These are phyloP conservation scores for Monosporascus sp. DNA, from an alignment of 2,329 filamentous ascomycete species.

Conservation along the genomic window DNA sequence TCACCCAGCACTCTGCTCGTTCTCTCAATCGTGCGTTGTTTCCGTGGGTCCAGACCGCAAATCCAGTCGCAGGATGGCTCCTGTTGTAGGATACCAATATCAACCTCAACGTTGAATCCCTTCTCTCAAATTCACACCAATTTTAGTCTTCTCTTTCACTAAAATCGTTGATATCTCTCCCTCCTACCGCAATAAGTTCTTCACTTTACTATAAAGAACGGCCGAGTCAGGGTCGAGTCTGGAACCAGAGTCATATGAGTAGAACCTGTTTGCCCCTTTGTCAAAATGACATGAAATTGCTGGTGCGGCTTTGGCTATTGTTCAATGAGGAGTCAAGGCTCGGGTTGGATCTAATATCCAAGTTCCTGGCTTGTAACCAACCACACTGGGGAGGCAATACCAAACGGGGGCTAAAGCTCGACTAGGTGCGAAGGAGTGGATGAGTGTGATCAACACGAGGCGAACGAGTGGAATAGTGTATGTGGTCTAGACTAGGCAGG, in stretches of 20 bases:
- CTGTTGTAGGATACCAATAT: too few species aligned
- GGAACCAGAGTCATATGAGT: background rate
- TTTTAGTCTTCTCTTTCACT: too few species aligned
- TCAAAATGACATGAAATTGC: too few species aligned
- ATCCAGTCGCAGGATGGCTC: too few species aligned
- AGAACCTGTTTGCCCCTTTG: background rate
- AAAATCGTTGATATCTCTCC: too few species aligned
- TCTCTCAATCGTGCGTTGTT: background rate
- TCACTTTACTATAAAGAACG: too few species aligned
- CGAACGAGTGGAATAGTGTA: conserved; percentile 18
- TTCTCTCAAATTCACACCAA: too few species aligned
- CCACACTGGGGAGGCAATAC: conserved; percentile 3
- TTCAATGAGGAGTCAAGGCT: background rate
- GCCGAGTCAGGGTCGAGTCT: too few species aligned
- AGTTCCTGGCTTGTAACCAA: conserved; percentile 1
- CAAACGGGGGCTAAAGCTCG: conserved; percentile 7
- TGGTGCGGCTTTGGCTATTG: too few species aligned
- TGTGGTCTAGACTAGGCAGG: conserved; percentile 13
- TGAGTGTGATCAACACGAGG: conserved; percentile 27
- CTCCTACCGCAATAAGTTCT: too few species aligned
- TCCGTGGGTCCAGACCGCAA: too few species aligned
- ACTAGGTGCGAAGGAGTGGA: conserved; percentile 7
- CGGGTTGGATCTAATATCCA: background rate
- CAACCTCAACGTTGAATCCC: too few species aligned
- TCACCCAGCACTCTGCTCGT: background rate